Conservation (phyloP, 441 rosid species). For the Eruca vesicaria region DNA sequence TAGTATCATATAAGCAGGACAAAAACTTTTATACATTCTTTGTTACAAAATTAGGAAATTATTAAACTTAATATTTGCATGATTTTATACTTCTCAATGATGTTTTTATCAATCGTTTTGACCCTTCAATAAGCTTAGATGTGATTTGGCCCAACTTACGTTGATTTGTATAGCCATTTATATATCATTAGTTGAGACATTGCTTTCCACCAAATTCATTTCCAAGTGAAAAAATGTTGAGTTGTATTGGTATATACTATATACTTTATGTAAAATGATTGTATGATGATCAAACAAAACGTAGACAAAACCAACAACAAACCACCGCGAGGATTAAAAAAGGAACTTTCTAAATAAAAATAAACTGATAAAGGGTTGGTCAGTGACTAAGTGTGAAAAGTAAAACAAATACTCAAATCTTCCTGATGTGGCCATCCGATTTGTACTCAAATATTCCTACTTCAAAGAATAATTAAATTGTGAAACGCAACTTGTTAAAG, state of each 20-base stretch:
- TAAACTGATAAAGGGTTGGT: background rate
- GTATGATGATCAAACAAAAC: background rate
- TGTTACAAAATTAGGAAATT: background rate
- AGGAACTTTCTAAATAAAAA: background rate
- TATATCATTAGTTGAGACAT: constrained; percentile 27
- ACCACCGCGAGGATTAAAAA: constrained; percentile 2
- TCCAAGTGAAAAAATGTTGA: background rate
- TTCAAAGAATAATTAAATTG: background rate
- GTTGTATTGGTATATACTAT: background rate
- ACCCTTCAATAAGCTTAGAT: constrained; percentile 8
- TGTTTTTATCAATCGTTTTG: constrained; percentile 1
- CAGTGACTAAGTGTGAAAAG: constrained; percentile 27
- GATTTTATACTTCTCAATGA: background rate
- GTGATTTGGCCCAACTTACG: constrained; percentile 23
- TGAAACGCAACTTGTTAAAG: background rate
- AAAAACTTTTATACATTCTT: background rate
- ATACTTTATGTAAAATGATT: background rate
- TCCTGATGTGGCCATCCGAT: constrained; percentile 1
- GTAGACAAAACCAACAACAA: constrained; percentile 20
- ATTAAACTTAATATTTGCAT: background rate
- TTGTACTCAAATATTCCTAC: background rate
- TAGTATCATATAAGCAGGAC: background rate
- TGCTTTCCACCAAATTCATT: constrained; percentile 26
- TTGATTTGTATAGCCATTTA: constrained; percentile 19
- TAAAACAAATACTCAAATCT: background rate